phyloP scores from a whole-genome alignment of 768 basidiomycete genomes.

The Cytidiella melzeri region DNA sequence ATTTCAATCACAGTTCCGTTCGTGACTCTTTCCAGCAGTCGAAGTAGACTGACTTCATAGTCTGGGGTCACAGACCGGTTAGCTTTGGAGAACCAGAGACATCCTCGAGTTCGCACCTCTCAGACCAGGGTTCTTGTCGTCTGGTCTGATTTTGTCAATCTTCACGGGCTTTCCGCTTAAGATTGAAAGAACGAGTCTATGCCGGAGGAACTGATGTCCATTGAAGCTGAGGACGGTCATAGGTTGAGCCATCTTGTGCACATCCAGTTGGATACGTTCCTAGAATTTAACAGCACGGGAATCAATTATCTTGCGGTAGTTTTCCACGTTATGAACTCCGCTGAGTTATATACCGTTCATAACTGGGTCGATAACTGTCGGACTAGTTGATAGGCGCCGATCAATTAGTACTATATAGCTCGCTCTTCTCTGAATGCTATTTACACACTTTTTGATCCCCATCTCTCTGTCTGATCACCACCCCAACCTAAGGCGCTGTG shows the following conservation, averaged over 20 bases:
- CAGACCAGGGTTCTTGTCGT: constrained; percentile 95
- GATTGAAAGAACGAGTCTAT: constrained; percentile 83
- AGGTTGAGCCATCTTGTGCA: constrained; percentile 4
- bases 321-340: too few species aligned
- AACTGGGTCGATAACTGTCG: too few species aligned
- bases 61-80: constrained; percentile 51
- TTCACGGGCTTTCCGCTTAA: constrained; percentile 81
- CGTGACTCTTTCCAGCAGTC: constrained; percentile 83
- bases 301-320: too few species aligned
- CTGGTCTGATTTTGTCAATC: constrained; percentile 82
- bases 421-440: too few species aligned
- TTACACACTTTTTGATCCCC: too few species aligned
- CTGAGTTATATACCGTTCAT: too few species aligned
- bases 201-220: constrained; percentile 78
- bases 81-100: too few species aligned
- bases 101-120: constrained; percentile 71
- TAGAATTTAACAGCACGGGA: neutral
- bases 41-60: constrained; percentile 86
- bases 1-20: constrained; percentile 96
- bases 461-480: too few species aligned
- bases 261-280: neutral
- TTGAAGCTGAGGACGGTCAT: constrained; percentile 52
- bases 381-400: too few species aligned
- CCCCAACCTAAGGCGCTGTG: too few species aligned
- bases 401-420: too few species aligned